A percentile compares a stretch with the other conserved stretches of the same genome.
phyloP scores from a whole-genome alignment of 345 rosid genomes.

The Diplotaxis tenuifolia region DNA sequence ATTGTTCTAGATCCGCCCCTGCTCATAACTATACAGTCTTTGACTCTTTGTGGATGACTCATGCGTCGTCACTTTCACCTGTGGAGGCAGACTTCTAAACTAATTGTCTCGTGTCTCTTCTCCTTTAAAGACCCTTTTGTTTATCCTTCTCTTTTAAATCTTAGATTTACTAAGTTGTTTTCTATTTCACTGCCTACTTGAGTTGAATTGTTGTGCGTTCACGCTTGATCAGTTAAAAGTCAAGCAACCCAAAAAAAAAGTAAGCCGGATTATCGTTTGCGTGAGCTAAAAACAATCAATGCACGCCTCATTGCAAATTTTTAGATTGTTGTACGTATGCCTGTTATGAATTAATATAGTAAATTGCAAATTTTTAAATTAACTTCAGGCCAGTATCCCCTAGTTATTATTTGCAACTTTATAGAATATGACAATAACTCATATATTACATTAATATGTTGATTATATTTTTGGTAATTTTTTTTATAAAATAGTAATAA shows the following conservation, averaged over 20 bases:
- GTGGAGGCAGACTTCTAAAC: slow-evolving; percentile 40
- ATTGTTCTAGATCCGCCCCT: too few species aligned
- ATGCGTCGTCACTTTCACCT: too few species aligned
- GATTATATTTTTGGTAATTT: too few species aligned
- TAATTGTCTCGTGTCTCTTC: not conserved
- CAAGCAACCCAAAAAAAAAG: not conserved
- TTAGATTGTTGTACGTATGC: too few species aligned
- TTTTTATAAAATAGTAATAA: too few species aligned
- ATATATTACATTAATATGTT: too few species aligned
- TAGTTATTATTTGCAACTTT: too few species aligned
- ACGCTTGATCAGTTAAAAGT: slow-evolving; percentile 3
- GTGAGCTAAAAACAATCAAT: not conserved
- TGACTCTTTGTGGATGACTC: too few species aligned
- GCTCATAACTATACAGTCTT: too few species aligned
- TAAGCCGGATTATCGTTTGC: not conserved
- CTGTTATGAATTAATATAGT: not conserved
- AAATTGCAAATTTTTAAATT: not conserved
- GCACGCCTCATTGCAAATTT: not conserved
- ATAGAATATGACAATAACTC: too few species aligned
- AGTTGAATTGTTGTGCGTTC: slow-evolving; percentile 5
- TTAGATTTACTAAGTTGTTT: slow-evolving; percentile 21
- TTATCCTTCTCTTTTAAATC: not conserved
- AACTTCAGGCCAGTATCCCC: slow-evolving; percentile 6
- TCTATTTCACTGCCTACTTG: not conserved
- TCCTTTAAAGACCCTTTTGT: not conserved